Evolutionary conservation across 768 basidiomycete species (phyloP).

Genomic region (Kondoa malvinella): DNA sequence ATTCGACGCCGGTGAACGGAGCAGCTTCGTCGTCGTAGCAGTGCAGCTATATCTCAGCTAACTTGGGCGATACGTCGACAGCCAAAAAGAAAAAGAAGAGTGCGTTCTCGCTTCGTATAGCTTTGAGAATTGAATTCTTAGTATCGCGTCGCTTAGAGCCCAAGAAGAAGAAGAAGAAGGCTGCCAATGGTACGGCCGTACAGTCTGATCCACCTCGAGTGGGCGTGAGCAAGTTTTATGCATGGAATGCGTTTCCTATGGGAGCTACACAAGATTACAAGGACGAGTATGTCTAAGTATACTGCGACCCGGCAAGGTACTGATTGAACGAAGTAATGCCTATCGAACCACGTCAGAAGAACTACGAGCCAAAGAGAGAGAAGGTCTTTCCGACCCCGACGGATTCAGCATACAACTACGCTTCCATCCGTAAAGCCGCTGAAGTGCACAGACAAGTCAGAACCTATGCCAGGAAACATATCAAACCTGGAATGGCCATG

Average conservation of each 20-base stretch:
- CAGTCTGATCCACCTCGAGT: conserved; percentile 87
- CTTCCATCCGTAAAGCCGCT: conserved; percentile 75
- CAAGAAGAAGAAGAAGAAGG: conserved; percentile 59
- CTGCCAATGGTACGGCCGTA: conserved; percentile 32
- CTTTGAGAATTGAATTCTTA: background rate
- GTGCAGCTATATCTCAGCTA: background rate
- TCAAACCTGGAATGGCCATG: conserved; percentile 84
- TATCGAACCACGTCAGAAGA: conserved; percentile 85
- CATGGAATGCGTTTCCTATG: conserved; percentile 69
- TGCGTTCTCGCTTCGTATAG: conserved; percentile 13
- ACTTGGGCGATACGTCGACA: background rate
- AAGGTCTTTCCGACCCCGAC: conserved; percentile 53
- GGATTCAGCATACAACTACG: conserved; percentile 50
- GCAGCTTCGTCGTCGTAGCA: background rate
- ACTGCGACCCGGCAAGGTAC: background rate
- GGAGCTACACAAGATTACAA: conserved; percentile 83
- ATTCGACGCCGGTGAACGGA: background rate
- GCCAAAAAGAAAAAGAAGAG: conserved; percentile 27
- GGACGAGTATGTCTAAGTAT: conserved; percentile 51
- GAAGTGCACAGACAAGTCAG: conserved; percentile 92
- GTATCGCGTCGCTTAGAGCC: conserved; percentile 33
- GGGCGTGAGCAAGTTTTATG: conserved; percentile 73
- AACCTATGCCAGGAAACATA: conserved; percentile 56
- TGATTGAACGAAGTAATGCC: conserved; percentile 45
- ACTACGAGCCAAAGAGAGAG: conserved; percentile 61